A percentile compares a stretch with the other conserved stretches of the same genome.
phyloP scores from a whole-genome alignment of 1,139 yeast genomes.

The Yamadazyma atlantica region DNA sequence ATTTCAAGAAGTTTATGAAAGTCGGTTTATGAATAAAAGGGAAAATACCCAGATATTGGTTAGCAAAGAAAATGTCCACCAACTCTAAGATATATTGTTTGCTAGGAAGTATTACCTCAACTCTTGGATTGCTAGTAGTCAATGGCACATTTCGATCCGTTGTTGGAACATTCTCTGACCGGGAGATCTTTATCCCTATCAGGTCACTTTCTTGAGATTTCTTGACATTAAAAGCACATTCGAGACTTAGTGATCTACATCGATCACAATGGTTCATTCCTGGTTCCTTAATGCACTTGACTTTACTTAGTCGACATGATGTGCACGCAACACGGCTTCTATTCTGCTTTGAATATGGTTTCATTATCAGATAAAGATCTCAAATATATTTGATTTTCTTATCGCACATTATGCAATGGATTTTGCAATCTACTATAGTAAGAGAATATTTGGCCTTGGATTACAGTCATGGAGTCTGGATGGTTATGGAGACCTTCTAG shows the following conservation, averaged over 20 bases:
- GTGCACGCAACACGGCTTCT: slow-evolving; percentile 26
- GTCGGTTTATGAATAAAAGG: slow-evolving; percentile 34
- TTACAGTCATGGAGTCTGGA: too few species aligned
- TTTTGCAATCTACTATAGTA: too few species aligned
- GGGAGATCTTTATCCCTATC: slow-evolving; percentile 1
- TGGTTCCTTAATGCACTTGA: slow-evolving; percentile 20
- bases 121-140: neutral
- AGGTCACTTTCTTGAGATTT: slow-evolving; percentile 20
- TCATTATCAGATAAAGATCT: too few species aligned
- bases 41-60: slow-evolving; percentile 35
- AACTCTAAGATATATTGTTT: slow-evolving; percentile 25
- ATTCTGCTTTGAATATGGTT: slow-evolving; percentile 11
- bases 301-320: slow-evolving; percentile 22
- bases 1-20: slow-evolving; percentile 24
- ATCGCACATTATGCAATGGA: too few species aligned
- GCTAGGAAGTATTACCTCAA: slow-evolving; percentile 23
- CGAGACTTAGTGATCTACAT: slow-evolving; percentile 18
- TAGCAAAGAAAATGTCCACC: slow-evolving; percentile 29
- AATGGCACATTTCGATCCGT: neutral
- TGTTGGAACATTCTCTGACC: neutral
- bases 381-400: too few species aligned
- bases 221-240: slow-evolving; percentile 24
- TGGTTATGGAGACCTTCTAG: too few species aligned
- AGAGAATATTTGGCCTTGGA: too few species aligned
- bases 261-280: slow-evolving; percentile 20